Evolutionary conservation across 2,329 filamentous ascomycete species (phyloP), one percentile per base, ranked within the genome.

Genomic region (Penicillium frequentans): DNA sequence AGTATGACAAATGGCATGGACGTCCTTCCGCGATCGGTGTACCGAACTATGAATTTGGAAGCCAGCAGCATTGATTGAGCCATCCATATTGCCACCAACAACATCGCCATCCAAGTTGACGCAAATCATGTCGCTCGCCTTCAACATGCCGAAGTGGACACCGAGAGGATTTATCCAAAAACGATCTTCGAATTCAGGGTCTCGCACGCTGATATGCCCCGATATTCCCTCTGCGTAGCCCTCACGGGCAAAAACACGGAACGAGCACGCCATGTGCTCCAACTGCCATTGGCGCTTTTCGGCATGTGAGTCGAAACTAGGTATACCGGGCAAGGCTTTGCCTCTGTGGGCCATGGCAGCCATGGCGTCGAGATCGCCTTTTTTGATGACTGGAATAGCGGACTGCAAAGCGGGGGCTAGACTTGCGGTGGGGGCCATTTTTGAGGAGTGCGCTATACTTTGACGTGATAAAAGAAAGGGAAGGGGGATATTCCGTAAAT

Each of bases 131-230:
- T 80, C 77, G 2, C 69, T 74, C 14, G 76, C 77, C 27, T 70
- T 69, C 10, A 56, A 77, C 58, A 87, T 73, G 5, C 81, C 86
- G 67, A 90, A 90, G 70, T 90, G 86, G 9, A 81, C 78, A 2
- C 84, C 86, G 1, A 90, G 75, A 55, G 73, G 87, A 75, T 84
- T 90, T 69, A 88, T 90, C 88, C 89, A 91, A 73, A 89, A 87
- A 5, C 29, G 14, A 58, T 84, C 76, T 0, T 76, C 75, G 63
- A 11, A 77, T 69, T 88, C 85, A 0, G 87, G 86, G 67, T 90
- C 87, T 16, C 86, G 80, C 1, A 90, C 83, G n/a, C 78, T 82
- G 62, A 90, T 90, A 70, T 90, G 86, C 0, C 88, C 87, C 31
- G 80, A 79, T 77, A 89, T 88, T 54, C 88, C 88, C 72, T 90